These are phyloP conservation scores for Ustilago trichophora DNA, from an alignment of 1,284 basidiomycete species.

Conservation along the genomic window DNA sequence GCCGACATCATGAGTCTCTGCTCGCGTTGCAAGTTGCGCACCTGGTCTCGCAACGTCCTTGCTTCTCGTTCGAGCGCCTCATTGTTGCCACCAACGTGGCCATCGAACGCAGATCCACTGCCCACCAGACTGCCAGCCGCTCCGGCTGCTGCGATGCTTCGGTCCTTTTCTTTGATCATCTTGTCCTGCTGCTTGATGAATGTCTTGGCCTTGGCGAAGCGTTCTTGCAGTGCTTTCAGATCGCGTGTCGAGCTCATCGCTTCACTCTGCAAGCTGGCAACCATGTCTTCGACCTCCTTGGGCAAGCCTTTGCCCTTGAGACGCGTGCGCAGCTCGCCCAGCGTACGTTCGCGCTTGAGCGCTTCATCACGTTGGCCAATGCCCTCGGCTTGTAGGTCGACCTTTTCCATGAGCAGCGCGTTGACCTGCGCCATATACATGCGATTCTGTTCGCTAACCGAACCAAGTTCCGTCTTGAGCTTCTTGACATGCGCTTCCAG, in stretches of 20 bases:
- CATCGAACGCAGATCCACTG: neutral
- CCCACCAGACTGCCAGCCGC: slow-evolving; percentile 18
- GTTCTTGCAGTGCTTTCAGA: slow-evolving; percentile 77
- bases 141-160: slow-evolving; percentile 26
- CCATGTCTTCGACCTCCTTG: slow-evolving; percentile 79
- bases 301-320: slow-evolving; percentile 72
- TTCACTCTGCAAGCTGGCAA: slow-evolving; percentile 81
- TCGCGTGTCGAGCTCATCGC: slow-evolving; percentile 78
- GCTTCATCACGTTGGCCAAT: slow-evolving; percentile 61
- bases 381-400: slow-evolving; percentile 75
- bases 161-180: slow-evolving; percentile 58
- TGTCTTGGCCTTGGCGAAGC: slow-evolving; percentile 83
- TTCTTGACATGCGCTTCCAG: slow-evolving; percentile 76
- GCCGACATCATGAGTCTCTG: slow-evolving; percentile 52
- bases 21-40: slow-evolving; percentile 32
- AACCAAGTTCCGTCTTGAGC: slow-evolving; percentile 76
- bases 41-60: slow-evolving; percentile 28
- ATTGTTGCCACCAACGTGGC: slow-evolving; percentile 6
- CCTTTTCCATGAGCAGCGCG: slow-evolving; percentile 83
- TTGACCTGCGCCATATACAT: slow-evolving; percentile 80
- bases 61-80: slow-evolving; percentile 34
- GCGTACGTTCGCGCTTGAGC: slow-evolving; percentile 44
- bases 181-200: slow-evolving; percentile 89
- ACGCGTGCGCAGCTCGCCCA: slow-evolving; percentile 71
- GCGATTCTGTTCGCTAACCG: slow-evolving; percentile 81